Evolutionary conservation across 805 yeast genomes (phyloP), one percentile per base, ranked within the genome.

Genomic region (Henningerozyma blattae): DNA sequence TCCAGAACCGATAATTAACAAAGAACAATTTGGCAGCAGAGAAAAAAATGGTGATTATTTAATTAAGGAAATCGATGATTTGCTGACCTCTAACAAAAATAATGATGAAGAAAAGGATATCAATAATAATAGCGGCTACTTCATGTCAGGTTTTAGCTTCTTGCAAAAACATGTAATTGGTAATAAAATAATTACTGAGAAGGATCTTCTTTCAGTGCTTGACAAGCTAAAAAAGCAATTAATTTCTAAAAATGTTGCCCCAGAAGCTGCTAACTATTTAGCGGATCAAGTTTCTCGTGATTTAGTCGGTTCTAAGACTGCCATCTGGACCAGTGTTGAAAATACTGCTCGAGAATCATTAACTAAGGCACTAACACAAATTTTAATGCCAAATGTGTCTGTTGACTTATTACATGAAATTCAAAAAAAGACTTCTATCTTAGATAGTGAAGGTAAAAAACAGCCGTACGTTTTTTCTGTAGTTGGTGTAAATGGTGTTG

Each of bases 401-500:
- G 75, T 87, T 1, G 94, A 91, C 52, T 59, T 89, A 38, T 65
- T 89, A 24, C 81, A 83, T 44, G 94, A 85, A 47, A 82, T 91
- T 34, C 77, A 79, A 46, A 59, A 58, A 26, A 57, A 56, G 34
- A 48, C 54, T 6, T 26, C 40, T 3, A 50, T 46, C 14, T 41
- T 29, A 22, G 45, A 44, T 18, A 15, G 40, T 17, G 44, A 51
- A 10, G 51, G 48, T 15, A 53, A 56, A 8, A 52, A 55, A 4
- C 54, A 72, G 7, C 96, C 98, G 2, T 89, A 84, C 45, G 95
- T 89, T n/a, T 84, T 89, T 36, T 86, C 96, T 1, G 89, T 89
- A 16, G 97, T 89, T 18, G 98, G 98, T 28, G 98, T 89, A 15
- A 89, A 89, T 56, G 98, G 98, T 30, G 98, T 89, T 27, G 98